Evolutionary conservation across 2,329 filamentous ascomycete genomes (phyloP), one percentile per base, ranked within the genome.

Genomic region (Alternaria arbusti): DNA sequence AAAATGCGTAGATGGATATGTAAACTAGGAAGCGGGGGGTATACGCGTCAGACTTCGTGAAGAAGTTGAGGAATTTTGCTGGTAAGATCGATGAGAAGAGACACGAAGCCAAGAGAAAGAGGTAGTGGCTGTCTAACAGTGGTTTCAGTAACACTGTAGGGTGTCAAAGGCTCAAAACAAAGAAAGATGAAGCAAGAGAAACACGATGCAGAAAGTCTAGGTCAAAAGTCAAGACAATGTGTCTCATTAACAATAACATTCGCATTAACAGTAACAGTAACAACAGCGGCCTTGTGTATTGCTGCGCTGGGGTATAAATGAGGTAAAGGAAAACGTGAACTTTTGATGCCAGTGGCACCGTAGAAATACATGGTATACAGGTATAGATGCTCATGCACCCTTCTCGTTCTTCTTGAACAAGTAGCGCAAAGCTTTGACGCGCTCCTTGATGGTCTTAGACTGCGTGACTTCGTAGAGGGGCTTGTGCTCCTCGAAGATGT

Each of bases 401-500:
- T 54, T 54, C 7, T 54, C 51, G 7, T 43, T 20, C 32, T 54
- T 54, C 66, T 73, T 77, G 26, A 71, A 75, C 13, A 73, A 40
- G 15, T 60, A 70, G 15, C 70, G 68, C 28, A 79, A 30, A 5
- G 66, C 71, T 40, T 78, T 73, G 6, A 77, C 70, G 25, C 74
- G 74, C 49, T 79, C 69, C 51, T 74, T 78, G 63, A 80, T 78
- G 2, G 76, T 73, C 5, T 74, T 73, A 3, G 66, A 65, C 54
- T 77, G 67, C 4, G 74, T 78, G 22, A 73, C 69, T 56, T 79
- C 76, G 46, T 80, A 79, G 10, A 81, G 61, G 1, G 79, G 78
- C 59, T 81, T 81, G 59, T 81, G 79, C 64, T 81, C 79, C 43
- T 81, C 79, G 15, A 77, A 67, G 45, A 79, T 75, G 55, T 79